Evolutionary conservation across 164 flowering plant genomes (phyloP).

Genomic region (Liriodendron chinense): DNA sequence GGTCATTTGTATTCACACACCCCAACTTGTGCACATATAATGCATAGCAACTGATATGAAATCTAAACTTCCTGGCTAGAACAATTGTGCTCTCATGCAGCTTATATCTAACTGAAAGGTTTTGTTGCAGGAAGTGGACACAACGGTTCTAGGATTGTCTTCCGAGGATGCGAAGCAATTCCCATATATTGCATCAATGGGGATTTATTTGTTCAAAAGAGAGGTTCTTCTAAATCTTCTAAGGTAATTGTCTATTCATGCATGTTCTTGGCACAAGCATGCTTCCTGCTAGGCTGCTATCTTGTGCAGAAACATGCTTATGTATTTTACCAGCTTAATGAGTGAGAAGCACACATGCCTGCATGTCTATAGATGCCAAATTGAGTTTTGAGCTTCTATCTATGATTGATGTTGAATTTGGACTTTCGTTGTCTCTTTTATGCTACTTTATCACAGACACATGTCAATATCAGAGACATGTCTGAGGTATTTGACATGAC

Average conservation of each 20-base stretch:
- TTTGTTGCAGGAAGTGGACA: slow-evolving; percentile 69
- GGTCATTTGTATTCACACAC: not conserved
- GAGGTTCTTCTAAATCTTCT: slow-evolving; percentile 71
- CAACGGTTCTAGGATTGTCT: slow-evolving; percentile 67
- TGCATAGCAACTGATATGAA: no score
- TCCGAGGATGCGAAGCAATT: slow-evolving; percentile 38
- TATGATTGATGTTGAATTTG: not conserved
- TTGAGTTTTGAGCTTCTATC: not conserved
- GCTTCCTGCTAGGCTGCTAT: not conserved
- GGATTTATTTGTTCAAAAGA: slow-evolving; percentile 76
- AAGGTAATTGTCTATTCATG: slow-evolving; percentile 14
- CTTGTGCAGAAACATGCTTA: not conserved
- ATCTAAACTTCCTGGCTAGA: not conserved
- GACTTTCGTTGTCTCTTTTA: no score
- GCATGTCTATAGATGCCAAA: not conserved
- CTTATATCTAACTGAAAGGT: slow-evolving; percentile 6
- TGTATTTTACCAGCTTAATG: not conserved
- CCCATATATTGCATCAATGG: slow-evolving; percentile 96
- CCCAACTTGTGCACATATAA: no score
- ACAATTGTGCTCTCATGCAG: not conserved
- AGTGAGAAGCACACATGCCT: not conserved
- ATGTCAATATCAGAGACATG: not conserved
- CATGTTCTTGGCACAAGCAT: not conserved
- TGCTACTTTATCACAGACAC: not conserved
- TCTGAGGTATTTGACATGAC: not conserved